Base-by-base conservation (phyloP, 208 protist genomes). In the Trypanosoma platydactyli region DNA sequence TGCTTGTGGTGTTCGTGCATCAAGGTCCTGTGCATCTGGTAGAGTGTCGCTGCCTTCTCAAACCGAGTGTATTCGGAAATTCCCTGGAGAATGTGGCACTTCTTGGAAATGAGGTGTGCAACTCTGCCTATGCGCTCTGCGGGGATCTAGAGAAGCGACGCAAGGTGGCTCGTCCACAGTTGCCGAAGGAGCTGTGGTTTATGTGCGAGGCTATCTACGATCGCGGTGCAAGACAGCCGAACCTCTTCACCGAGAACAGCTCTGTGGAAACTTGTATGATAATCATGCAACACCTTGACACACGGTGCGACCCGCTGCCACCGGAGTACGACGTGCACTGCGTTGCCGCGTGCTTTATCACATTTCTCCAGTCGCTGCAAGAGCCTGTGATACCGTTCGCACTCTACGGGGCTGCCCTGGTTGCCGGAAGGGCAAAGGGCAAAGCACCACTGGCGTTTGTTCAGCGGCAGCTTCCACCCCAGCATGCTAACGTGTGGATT, bases 111-210 rank as follows among this genome's bases (percentile, higher is more conserved):
- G 45, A 76, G 24, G 74, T 80, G 15, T 93, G 84, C 64, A 25
- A 79, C 24, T 71, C 75, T 64, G 90, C 83, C 20, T 95, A 95
- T 64, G 71, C 73, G 30, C 48, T 65, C 51, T 77, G 77, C 30
- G 69, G 35, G 0, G 75, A 83, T 56, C 63, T 80, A 11, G 70
- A 77, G 35, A 53, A 64, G 41, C 42, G 49, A 25, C 35, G 38
- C 52, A 41, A 53, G 58, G 70, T 60, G 27, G 59, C 80, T 62
- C 68, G 75, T 25, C 86, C 87, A 27, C 78, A 91, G 50, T 49
- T 97, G 11, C 86, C 88, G n/a, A 97, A 97, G 76, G 88, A 97
- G 73, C 58, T 94, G 30, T 97, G 88, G 87, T 81, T 79, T 57
- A 54, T 94, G 20, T 79, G 75, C 51, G 81, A 94, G 60, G 84